Conservation (phyloP, 805 yeast species). For the Candida fluviatilis region DNA sequence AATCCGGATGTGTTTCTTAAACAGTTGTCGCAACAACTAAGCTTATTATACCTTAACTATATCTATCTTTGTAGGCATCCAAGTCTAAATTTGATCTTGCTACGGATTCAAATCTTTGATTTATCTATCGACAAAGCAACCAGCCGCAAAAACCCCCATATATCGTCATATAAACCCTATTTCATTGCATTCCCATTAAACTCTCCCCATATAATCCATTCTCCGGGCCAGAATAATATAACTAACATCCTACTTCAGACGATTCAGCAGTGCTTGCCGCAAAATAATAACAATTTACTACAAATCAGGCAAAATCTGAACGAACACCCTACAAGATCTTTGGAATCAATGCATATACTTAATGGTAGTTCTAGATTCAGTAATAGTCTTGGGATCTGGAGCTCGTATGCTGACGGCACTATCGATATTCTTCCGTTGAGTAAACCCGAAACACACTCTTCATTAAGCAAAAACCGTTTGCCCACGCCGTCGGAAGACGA, state of each 20-base stretch:
- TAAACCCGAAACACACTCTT: conserved; percentile 37
- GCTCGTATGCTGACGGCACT: conserved; percentile 62
- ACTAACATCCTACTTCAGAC: conserved; percentile 56
- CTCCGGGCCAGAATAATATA: conserved; percentile 39
- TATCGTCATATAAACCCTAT: conserved; percentile 55
- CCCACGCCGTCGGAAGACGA: not conserved
- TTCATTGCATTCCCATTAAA: conserved; percentile 65
- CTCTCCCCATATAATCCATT: conserved; percentile 63
- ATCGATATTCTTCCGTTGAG: conserved; percentile 65
- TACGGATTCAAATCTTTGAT: conserved; percentile 70
- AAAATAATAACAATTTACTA: conserved; percentile 39
- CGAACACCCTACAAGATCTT: conserved; percentile 37
- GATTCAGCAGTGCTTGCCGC: conserved; percentile 50
- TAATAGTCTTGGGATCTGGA: conserved; percentile 66
- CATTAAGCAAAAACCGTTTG: conserved; percentile 15
- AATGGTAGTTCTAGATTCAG: conserved; percentile 62
- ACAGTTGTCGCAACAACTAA: conserved; percentile 43
- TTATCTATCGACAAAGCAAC: conserved; percentile 11
- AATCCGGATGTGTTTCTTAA: conserved; percentile 52
- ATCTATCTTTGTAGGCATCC: conserved; percentile 67
- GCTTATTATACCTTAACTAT: conserved; percentile 55
- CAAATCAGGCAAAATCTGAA: conserved; percentile 32
- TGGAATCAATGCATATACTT: conserved; percentile 53
- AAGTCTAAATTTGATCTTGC: conserved; percentile 51
- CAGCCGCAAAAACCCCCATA: conserved; percentile 28